Evolutionary conservation across 2,329 filamentous ascomycete genomes (phyloP).

Genomic region (Penicillium aurantiogriseum): DNA sequence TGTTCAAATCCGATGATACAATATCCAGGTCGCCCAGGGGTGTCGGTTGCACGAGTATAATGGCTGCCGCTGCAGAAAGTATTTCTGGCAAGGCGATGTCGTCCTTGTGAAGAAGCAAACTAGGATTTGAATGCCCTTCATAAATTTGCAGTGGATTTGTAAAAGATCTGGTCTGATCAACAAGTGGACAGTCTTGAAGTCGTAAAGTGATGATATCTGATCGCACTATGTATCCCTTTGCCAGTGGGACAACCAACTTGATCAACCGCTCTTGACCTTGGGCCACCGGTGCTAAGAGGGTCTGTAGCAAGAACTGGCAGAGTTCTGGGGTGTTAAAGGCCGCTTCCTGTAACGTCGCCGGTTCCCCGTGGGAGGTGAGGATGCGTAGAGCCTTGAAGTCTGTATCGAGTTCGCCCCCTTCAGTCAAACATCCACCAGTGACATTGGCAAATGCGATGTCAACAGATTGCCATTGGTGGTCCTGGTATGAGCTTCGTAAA

Average conservation of each 20-base stretch:
- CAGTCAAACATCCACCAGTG: neutral
- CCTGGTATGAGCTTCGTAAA: neutral
- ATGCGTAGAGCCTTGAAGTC: neutral
- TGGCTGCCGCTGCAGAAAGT: neutral
- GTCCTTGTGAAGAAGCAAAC: neutral
- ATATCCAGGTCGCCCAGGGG: neutral
- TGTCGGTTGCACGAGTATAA: neutral
- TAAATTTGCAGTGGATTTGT: neutral
- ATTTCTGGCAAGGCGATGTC: neutral
- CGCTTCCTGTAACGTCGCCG: neutral
- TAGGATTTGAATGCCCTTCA: neutral
- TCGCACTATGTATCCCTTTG: neutral
- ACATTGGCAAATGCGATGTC: neutral
- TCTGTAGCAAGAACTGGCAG: neutral
- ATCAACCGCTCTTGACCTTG: neutral
- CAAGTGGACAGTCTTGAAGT: neutral
- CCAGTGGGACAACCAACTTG: neutral
- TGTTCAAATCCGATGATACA: neutral
- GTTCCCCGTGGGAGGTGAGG: neutral
- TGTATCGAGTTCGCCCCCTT: neutral
- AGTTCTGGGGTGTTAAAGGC: neutral
- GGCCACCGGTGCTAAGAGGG: neutral
- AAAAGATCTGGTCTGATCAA: neutral
- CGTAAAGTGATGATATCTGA: neutral
- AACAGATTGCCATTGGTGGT: neutral